Conservation (phyloP, 2,329 filamentous ascomycete species). For the Ophiosphaerella korrae region DNA sequence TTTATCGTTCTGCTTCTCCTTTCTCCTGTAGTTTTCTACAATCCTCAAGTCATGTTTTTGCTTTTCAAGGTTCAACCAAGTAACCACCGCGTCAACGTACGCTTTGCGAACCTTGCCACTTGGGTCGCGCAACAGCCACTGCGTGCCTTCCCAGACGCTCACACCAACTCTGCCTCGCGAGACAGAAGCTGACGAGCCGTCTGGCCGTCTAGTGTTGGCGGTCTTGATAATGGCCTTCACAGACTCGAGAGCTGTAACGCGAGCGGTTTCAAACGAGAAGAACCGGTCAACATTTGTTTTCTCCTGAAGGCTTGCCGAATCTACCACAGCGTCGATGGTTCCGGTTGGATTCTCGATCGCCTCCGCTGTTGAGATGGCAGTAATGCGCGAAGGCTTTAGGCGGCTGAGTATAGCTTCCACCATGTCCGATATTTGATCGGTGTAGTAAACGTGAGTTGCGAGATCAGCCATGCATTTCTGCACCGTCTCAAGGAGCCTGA, state of each 20-base stretch:
- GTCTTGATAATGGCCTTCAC: slow-evolving; percentile 83
- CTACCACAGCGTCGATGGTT: slow-evolving; percentile 55
- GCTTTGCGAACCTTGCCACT: slow-evolving; percentile 79
- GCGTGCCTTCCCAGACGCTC: slow-evolving; percentile 92
- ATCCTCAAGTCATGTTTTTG: slow-evolving; percentile 68
- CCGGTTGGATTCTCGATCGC: slow-evolving; percentile 58
- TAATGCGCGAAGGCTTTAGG: slow-evolving; percentile 67
- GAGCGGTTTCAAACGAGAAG: slow-evolving; percentile 67
- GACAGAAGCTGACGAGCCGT: slow-evolving; percentile 57
- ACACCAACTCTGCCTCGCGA: slow-evolving; percentile 77
- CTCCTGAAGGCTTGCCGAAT: slow-evolving; percentile 57
- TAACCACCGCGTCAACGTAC: slow-evolving; percentile 81
- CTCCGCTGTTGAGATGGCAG: slow-evolving; percentile 52
- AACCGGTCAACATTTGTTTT: slow-evolving; percentile 61
- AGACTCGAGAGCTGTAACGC: slow-evolving; percentile 70
- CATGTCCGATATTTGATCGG: slow-evolving; percentile 95
- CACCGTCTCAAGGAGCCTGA: slow-evolving; percentile 70
- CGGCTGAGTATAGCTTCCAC: slow-evolving; percentile 78
- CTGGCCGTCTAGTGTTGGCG: slow-evolving; percentile 64
- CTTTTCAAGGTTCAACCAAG: slow-evolving; percentile 85
- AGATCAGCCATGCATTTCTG: slow-evolving; percentile 87
- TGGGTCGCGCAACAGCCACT: slow-evolving; percentile 85
- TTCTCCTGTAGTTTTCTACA: slow-evolving; percentile 58
- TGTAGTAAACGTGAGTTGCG: slow-evolving; percentile 94
- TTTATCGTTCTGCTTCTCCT: slow-evolving; percentile 51